A percentile compares a stretch with the other conserved stretches of the same genome.
These are phyloP conservation scores for Rhodotorula mucilaginosa DNA, from an alignment of 1,284 basidiomycete species.

Conservation along the genomic window DNA sequence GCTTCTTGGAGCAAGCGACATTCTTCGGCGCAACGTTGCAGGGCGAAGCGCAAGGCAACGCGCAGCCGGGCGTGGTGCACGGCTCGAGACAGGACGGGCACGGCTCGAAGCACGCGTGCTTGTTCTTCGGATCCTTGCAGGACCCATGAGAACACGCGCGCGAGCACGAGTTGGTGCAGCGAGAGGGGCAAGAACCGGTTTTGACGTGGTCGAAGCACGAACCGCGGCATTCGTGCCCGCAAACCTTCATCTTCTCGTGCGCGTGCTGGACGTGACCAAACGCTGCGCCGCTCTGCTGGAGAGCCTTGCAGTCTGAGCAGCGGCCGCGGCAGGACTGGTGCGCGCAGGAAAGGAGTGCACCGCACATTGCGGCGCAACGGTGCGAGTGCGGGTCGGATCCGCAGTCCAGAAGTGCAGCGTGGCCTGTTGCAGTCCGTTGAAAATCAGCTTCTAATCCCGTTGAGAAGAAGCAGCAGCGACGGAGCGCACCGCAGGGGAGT, in stretches of 20 bases:
- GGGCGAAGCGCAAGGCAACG: constrained; percentile 68
- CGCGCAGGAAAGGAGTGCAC: constrained; percentile 58
- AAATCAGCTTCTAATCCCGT: neutral
- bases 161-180: constrained; percentile 57
- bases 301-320: constrained; percentile 58
- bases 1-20: constrained; percentile 54
- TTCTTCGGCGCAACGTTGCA: constrained; percentile 69
- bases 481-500: constrained; percentile 56
- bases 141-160: constrained; percentile 59
- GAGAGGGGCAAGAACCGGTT: constrained; percentile 49
- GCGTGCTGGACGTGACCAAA: constrained; percentile 2
- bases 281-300: constrained; percentile 12
- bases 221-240: constrained; percentile 58
- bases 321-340: constrained; percentile 49
- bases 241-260: constrained; percentile 43
- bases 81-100: constrained; percentile 65
- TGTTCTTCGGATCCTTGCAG: constrained; percentile 50
- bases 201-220: constrained; percentile 58
- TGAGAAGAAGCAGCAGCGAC: neutral
- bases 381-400: constrained; percentile 52
- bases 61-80: constrained; percentile 53
- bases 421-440: constrained; percentile 48
- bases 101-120: constrained; percentile 55
- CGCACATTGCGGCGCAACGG: constrained; percentile 55
- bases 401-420: constrained; percentile 56